Conservation (phyloP, 2,329 filamentous ascomycete species). For the Hortaea werneckii region DNA sequence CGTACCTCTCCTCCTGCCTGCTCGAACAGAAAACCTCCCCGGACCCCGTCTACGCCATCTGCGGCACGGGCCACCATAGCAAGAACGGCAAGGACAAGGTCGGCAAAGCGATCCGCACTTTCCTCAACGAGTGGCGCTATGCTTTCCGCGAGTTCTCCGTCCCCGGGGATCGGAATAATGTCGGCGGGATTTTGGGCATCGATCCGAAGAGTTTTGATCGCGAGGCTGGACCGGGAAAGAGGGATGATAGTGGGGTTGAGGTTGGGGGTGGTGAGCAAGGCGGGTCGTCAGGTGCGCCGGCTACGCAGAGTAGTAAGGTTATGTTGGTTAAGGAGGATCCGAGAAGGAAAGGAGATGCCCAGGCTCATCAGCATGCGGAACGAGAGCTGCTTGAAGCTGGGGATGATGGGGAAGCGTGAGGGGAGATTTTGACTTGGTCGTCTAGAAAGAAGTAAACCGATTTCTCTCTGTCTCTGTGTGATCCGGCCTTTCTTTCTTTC, state of each 20-base stretch:
- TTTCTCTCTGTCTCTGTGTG: too few relatives aligned
- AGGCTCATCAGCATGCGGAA: too few relatives aligned
- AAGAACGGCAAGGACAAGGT: constrained; percentile 99
- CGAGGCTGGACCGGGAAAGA: constrained; percentile 25
- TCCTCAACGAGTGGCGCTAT: constrained; percentile 92
- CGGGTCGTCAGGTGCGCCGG: too few relatives aligned
- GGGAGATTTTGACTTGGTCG: too few relatives aligned
- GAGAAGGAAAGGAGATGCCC: too few relatives aligned
- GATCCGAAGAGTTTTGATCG: constrained; percentile 51
- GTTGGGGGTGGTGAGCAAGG: constrained; percentile 21
- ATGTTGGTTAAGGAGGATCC: constrained; percentile 27
- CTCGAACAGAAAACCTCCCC: constrained; percentile 65
- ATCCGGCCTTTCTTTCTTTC: too few relatives aligned
- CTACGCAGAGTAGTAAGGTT: constrained; percentile 29
- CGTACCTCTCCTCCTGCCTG: constrained; percentile 82
- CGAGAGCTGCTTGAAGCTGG: too few relatives aligned
- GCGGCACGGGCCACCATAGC: constrained; percentile 90
- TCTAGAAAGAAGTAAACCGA: too few relatives aligned
- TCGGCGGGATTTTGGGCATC: constrained; percentile 55
- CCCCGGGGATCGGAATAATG: constrained; percentile 83
- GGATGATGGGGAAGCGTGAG: too few relatives aligned
- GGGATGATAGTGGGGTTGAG: constrained; percentile 27
- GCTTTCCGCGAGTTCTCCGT: constrained; percentile 94
- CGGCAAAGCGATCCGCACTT: constrained; percentile 81
- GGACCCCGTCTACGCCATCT: constrained; percentile 85